Evolutionary conservation across 2,329 filamentous ascomycete species (phyloP).

Genomic region (Claviceps quebecensis): DNA sequence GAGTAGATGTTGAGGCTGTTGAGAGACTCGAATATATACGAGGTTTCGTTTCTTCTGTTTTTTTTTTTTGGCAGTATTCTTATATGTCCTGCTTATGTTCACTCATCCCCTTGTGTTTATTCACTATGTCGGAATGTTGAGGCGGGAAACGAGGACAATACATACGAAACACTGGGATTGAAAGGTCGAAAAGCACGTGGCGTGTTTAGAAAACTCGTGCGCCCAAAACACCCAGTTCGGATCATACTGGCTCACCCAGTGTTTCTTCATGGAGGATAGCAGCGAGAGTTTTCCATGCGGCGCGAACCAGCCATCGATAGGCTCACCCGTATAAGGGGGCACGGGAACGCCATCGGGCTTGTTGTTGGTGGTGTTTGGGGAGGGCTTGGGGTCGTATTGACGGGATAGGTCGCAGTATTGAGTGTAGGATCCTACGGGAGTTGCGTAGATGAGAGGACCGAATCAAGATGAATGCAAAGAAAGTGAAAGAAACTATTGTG

Average conservation of each 20-base stretch:
- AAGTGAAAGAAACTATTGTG: too few relatives aligned
- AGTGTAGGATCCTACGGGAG: slow-evolving; percentile 38
- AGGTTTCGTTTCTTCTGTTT: not conserved
- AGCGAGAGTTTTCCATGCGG: slow-evolving; percentile 45
- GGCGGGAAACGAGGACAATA: not conserved
- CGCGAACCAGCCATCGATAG: slow-evolving; percentile 44
- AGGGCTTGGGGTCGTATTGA: slow-evolving; percentile 48
- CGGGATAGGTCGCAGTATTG: slow-evolving; percentile 53
- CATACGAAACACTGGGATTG: slow-evolving; percentile 45
- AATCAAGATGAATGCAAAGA: too few relatives aligned
- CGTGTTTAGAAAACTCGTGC: slow-evolving; percentile 56
- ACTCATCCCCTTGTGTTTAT: not conserved
- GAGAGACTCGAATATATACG: too few relatives aligned
- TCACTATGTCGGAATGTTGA: not conserved
- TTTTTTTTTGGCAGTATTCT: not conserved
- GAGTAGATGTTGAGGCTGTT: too few relatives aligned
- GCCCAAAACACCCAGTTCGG: slow-evolving; percentile 49
- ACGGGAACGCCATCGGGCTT: slow-evolving; percentile 37
- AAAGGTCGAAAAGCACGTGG: slow-evolving; percentile 53
- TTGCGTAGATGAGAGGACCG: too few relatives aligned
- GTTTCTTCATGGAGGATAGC: slow-evolving; percentile 50
- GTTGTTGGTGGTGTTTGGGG: slow-evolving; percentile 49
- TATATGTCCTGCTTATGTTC: too few relatives aligned
- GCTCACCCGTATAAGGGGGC: slow-evolving; percentile 41
- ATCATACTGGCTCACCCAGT: slow-evolving; percentile 44